Percentiles rank a stretch among this genome's conserved stretches.
Evolutionary conservation across 257 asterid genomes (phyloP).

Genomic region (Pogostemon cablin): DNA sequence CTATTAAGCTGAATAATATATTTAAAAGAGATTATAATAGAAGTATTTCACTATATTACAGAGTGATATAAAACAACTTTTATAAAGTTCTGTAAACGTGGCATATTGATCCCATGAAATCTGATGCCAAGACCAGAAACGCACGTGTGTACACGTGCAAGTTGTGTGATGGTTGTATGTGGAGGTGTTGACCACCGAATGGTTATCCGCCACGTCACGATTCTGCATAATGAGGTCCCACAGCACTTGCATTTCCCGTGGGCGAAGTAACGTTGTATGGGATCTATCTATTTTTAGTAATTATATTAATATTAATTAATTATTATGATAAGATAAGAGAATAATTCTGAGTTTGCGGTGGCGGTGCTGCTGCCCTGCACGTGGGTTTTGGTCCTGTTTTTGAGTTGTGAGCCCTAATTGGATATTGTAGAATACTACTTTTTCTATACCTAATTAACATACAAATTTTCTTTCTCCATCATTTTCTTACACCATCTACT

Average conservation of each 20-base stretch:
- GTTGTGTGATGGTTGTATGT: constrained; percentile 12
- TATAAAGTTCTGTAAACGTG: too few species aligned
- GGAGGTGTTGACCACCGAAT: constrained; percentile 13
- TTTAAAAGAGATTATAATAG: too few species aligned
- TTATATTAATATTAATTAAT: not conserved
- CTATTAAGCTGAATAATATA: too few species aligned
- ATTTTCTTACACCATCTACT: not conserved
- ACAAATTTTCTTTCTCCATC: not conserved
- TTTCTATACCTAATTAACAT: not conserved
- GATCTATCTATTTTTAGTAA: constrained; percentile 32
- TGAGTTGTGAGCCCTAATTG: not conserved
- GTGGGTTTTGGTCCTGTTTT: constrained; percentile 27
- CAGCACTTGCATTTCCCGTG: constrained; percentile 6
- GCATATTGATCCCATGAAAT: too few species aligned
- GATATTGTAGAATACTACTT: too few species aligned
- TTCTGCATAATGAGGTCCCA: constrained; percentile 10
- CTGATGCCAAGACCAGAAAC: too few species aligned
- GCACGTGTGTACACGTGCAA: not conserved
- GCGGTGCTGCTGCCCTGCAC: constrained; percentile 33
- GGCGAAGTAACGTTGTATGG: constrained; percentile 18
- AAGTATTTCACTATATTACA: too few species aligned
- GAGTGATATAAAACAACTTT: too few species aligned
- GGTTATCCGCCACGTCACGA: constrained; percentile 25
- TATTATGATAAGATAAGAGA: not conserved
- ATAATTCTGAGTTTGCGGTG: constrained; percentile 17